phyloP scores from a whole-genome alignment of 176 grass and related monocot genomes.

The Luzula sylvatica region DNA sequence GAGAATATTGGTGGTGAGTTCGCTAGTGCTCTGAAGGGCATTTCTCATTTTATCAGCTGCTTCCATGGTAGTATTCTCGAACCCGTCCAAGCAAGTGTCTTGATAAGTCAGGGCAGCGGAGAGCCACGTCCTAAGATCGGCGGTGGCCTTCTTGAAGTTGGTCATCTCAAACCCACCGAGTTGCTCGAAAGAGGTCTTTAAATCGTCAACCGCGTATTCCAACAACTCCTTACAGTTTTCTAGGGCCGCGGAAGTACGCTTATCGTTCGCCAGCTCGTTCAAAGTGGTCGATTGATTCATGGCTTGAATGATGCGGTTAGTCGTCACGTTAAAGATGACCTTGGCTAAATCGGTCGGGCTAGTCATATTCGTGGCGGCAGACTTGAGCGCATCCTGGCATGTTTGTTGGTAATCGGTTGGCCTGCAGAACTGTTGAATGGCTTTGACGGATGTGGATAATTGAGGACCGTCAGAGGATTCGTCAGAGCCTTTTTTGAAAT shows the following conservation, averaged over 20 bases:
- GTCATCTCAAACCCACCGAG: conserved; percentile 52
- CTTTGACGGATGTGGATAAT: conserved; percentile 44
- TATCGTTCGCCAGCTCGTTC: conserved; percentile 43
- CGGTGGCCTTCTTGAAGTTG: conserved; percentile 43
- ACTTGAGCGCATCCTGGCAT: conserved; percentile 46
- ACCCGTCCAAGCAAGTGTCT: conserved; percentile 76
- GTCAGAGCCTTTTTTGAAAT: conserved; percentile 1
- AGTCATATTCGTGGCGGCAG: conserved; percentile 28
- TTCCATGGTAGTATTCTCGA: conserved; percentile 46
- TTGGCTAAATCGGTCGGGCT: conserved; percentile 33
- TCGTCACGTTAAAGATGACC: conserved; percentile 48
- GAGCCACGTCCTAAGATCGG: conserved; percentile 79
- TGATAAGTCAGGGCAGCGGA: conserved; percentile 58
- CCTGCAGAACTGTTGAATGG: conserved; percentile 51
- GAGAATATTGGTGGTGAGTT: conserved; percentile 74
- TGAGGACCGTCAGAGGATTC: neutral
- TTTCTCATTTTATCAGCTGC: conserved; percentile 45
- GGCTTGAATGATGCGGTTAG: conserved; percentile 39
- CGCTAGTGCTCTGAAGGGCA: conserved; percentile 49
- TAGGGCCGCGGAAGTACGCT: conserved; percentile 45
- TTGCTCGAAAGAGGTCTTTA: conserved; percentile 42
- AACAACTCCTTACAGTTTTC: conserved; percentile 76
- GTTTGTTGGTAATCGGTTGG: conserved; percentile 57
- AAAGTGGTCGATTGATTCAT: conserved; percentile 42
- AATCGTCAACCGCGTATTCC: conserved; percentile 61